These are phyloP conservation scores for Begonia masoniana DNA, from an alignment of 306 rosid genomes.

Conservation along the genomic window DNA sequence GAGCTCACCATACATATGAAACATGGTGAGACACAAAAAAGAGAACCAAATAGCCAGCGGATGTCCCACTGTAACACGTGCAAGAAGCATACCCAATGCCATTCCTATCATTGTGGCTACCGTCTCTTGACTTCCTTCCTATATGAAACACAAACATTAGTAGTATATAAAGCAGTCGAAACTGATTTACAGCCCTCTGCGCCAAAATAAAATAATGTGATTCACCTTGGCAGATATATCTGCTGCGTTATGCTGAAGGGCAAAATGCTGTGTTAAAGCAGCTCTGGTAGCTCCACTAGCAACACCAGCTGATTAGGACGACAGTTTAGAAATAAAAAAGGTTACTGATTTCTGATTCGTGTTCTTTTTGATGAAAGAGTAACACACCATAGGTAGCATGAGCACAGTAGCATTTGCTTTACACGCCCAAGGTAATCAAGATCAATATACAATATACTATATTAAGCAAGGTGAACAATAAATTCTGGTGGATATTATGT, in stretches of 20 bases:
- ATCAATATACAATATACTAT: too few species aligned
- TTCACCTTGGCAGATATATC: slow-evolving; percentile 58
- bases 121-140: slow-evolving; percentile 68
- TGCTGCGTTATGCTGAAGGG: slow-evolving; percentile 55
- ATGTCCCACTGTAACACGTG: slow-evolving; percentile 50
- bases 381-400: too few species aligned
- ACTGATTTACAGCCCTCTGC: slow-evolving; percentile 2
- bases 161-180: neutral
- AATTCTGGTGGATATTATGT: too few species aligned
- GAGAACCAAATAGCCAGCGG: slow-evolving; percentile 76
- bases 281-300: slow-evolving; percentile 99
- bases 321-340: slow-evolving; percentile 5
- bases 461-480: too few species aligned
- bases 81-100: slow-evolving; percentile 86
- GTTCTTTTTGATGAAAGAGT: too few species aligned
- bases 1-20: slow-evolving; percentile 75
- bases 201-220: neutral
- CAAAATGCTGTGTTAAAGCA: slow-evolving; percentile 97
- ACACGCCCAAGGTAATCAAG: too few species aligned
- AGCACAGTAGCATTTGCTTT: too few species aligned
- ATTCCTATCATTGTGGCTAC: slow-evolving; percentile 85
- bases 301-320: slow-evolving; percentile 65
- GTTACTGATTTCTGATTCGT: too few species aligned
- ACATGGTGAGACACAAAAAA: slow-evolving; percentile 63
- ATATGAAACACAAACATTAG: neutral